These are phyloP conservation scores for Theobroma cacao DNA, from an alignment of 345 rosid genomes.

Conservation along the genomic window DNA sequence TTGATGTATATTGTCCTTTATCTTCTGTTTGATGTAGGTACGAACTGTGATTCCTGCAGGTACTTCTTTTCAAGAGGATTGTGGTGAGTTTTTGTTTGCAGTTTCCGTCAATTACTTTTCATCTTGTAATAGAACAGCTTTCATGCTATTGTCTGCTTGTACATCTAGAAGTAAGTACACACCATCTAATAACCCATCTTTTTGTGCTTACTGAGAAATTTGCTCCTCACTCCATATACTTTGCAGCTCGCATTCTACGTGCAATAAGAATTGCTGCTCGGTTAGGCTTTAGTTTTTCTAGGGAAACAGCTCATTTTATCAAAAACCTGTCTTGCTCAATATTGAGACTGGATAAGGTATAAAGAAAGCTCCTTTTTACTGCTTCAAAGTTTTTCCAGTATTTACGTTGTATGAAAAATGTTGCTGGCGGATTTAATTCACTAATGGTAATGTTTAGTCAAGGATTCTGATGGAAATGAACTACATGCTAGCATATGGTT, in stretches of 20 bases:
- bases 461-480: slow-evolving; percentile 96
- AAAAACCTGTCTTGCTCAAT: slow-evolving; percentile 54
- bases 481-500: slow-evolving; percentile 95
- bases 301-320: slow-evolving; percentile 74
- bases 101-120: neutral
- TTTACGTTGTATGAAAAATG: slow-evolving; percentile 7
- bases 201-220: neutral
- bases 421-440: slow-evolving; percentile 15
- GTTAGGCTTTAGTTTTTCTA: slow-evolving; percentile 73
- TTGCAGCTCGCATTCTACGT: slow-evolving; percentile 82
- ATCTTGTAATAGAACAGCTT: neutral
- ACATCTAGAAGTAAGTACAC: neutral
- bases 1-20: slow-evolving; percentile 17
- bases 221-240: slow-evolving; percentile 13
- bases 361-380: slow-evolving; percentile 6
- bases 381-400: neutral
- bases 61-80: slow-evolving; percentile 71
- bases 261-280: slow-evolving; percentile 72
- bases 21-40: slow-evolving; percentile 38
- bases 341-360: slow-evolving; percentile 74
- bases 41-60: slow-evolving; percentile 58
- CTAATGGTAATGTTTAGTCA: slow-evolving; percentile 41
- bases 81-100: slow-evolving; percentile 41
- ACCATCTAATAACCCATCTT: neutral
- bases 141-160: neutral